Evolutionary conservation across 2,329 filamentous ascomycete species (phyloP), one percentile per base, ranked within the genome.

Genomic region (Apiospora aurea): DNA sequence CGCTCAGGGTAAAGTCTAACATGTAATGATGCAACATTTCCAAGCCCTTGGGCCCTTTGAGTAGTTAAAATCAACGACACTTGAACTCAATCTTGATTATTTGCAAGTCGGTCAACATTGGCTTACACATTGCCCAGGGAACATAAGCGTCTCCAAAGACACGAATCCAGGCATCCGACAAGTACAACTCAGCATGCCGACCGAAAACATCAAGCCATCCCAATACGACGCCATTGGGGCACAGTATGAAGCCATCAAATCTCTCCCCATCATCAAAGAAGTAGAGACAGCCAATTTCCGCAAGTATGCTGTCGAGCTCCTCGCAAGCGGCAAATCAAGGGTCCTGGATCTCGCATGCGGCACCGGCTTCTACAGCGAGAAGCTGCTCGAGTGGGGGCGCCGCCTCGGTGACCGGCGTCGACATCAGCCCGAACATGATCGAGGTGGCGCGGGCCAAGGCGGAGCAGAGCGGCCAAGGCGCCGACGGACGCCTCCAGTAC

Each of bases 271-370:
- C 14, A 57, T 57, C 51, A 57, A 18, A 57, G 51, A 57, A 13
- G 26, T 57, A 18, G 51, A 57, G 51, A 34, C 51, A 18, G 13
- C 26, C 13, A 34, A 26, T 5, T 57, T 57, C 14, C 24, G 13
- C 1, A 57, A 57, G 26, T 26, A 57, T 18, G 51, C 51, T 34
- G 24, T 29, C 24, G 24, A 57, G 5, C 26, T 57, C 26, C 13
- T 57, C 13, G 51, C 24, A 26, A 57, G 26, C 10, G 26, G 51
- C 2, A 57, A 18, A 4, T 29, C 57, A 13, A 74, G 77, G 26
- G 76, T 82, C 18, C 79, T 83, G 49, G 81, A 83, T 67, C 79
- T 83, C 14, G 82, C 81, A 24, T 83, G 82, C 73, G 81, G 81
- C 16, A 78, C 80, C 0, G 82, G 81, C 21, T 81, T 78, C 72